Percentiles rank a stretch among this genome's conserved stretches.
Conservation (phyloP, 352 stramenopile species). For the Bremia lactucae region DNA sequence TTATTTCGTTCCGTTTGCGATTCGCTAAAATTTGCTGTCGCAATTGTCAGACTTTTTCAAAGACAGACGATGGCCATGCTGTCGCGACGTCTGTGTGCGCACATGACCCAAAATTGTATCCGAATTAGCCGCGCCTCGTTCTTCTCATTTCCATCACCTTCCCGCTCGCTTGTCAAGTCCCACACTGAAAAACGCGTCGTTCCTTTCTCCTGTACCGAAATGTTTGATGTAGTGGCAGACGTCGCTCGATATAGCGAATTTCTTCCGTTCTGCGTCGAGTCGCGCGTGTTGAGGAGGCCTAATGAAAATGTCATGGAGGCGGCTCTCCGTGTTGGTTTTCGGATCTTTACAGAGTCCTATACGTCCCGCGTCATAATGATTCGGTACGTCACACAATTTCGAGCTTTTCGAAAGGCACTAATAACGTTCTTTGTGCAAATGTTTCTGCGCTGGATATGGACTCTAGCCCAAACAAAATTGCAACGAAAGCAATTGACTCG, state of each 20-base stretch:
- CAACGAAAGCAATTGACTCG: conserved; percentile 68
- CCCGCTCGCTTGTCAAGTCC: conserved; percentile 47
- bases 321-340: conserved; percentile 57
- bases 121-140: conserved; percentile 21
- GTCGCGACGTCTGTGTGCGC: conserved; percentile 6
- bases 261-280: conserved; percentile 75
- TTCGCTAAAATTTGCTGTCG: conserved; percentile 14
- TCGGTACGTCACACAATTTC: conserved; percentile 24
- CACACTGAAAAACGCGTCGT: conserved; percentile 65
- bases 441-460: background rate
- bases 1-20: conserved; percentile 1
- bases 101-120: background rate
- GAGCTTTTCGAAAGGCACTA: background rate
- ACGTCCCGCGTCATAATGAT: conserved; percentile 77
- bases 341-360: conserved; percentile 79
- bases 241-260: conserved; percentile 66
- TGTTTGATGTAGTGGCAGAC: conserved; percentile 76
- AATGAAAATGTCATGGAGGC: conserved; percentile 80
- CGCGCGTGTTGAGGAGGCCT: conserved; percentile 47
- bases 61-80: conserved; percentile 14
- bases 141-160: conserved; percentile 50
- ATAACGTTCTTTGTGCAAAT: background rate
- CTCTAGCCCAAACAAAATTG: conserved; percentile 54
- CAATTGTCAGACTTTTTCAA: too few species aligned
- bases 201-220: conserved; percentile 61